Evolutionary conservation across 1,284 basidiomycete genomes (phyloP).

Genomic region (Agroathelia rolfsii): DNA sequence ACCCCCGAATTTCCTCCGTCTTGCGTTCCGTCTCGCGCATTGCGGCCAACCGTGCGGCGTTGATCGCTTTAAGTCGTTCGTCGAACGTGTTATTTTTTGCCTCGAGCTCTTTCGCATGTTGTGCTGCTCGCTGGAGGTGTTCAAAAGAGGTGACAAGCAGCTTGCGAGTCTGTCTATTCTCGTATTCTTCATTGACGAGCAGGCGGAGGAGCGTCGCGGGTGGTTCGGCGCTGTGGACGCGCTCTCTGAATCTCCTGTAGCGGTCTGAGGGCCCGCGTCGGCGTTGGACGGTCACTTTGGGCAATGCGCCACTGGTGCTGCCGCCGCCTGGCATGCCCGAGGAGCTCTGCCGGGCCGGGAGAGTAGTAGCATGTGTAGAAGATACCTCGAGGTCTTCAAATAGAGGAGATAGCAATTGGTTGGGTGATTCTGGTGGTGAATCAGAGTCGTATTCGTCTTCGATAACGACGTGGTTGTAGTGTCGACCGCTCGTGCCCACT

Average conservation of each 20-base stretch:
- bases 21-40: slow-evolving; percentile 41
- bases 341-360: too few species aligned
- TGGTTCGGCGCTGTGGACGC: slow-evolving; percentile 20
- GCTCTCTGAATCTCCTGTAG: slow-evolving; percentile 25
- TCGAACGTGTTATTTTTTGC: slow-evolving; percentile 36
- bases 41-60: slow-evolving; percentile 38
- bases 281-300: too few species aligned
- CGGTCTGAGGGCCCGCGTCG: slow-evolving; percentile 20
- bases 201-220: slow-evolving; percentile 36
- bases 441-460: too few species aligned
- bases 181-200: slow-evolving; percentile 46
- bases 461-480: too few species aligned
- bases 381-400: too few species aligned
- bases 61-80: slow-evolving; percentile 39
- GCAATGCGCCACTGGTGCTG: too few species aligned
- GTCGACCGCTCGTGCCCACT: too few species aligned
- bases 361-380: too few species aligned
- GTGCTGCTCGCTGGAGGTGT: slow-evolving; percentile 41
- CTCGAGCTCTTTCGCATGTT: slow-evolving; percentile 44
- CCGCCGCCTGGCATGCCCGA: too few species aligned
- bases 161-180: slow-evolving; percentile 41
- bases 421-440: too few species aligned
- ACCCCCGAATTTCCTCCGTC: slow-evolving; percentile 45
- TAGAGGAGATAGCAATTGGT: too few species aligned
- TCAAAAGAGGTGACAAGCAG: slow-evolving; percentile 40